phyloP scores from a whole-genome alignment of 2,329 filamentous ascomycete genomes.

The Aspergillus unguis region DNA sequence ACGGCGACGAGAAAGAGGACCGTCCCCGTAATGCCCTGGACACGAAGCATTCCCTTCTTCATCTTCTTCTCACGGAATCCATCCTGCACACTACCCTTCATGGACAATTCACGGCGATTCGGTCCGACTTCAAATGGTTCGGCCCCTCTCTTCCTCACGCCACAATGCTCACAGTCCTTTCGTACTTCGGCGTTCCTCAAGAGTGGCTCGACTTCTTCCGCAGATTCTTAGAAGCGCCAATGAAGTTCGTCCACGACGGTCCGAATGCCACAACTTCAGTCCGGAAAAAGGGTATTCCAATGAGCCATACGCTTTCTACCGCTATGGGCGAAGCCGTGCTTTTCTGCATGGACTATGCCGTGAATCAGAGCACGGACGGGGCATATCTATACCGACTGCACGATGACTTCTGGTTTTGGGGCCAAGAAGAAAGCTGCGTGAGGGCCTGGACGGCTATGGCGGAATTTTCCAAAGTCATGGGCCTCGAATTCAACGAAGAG shows the following conservation, averaged over 20 bases:
- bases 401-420: slow-evolving; percentile 68
- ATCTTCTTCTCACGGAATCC: slow-evolving; percentile 55
- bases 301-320: slow-evolving; percentile 58
- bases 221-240: slow-evolving; percentile 57
- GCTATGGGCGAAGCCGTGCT: slow-evolving; percentile 59
- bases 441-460: slow-evolving; percentile 59
- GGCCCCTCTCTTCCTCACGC: slow-evolving; percentile 58
- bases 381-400: slow-evolving; percentile 59
- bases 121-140: slow-evolving; percentile 59
- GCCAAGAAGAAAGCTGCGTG: slow-evolving; percentile 51
- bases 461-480: slow-evolving; percentile 54
- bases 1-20: slow-evolving; percentile 26
- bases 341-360: slow-evolving; percentile 63
- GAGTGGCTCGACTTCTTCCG: slow-evolving; percentile 59
- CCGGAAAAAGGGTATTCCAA: slow-evolving; percentile 58
- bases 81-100: slow-evolving; percentile 49
- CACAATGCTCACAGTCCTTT: slow-evolving; percentile 56
- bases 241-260: slow-evolving; percentile 57
- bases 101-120: slow-evolving; percentile 52
- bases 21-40: slow-evolving; percentile 43
- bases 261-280: slow-evolving; percentile 41
- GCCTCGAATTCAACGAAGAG: slow-evolving; percentile 56
- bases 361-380: slow-evolving; percentile 57
- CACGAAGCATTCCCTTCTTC: slow-evolving; percentile 57
- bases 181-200: slow-evolving; percentile 58